Percentiles rank a stretch among this genome's conserved stretches.
Evolutionary conservation across 768 basidiomycete genomes (phyloP).

Genomic region (Lyophyllum semitale): DNA sequence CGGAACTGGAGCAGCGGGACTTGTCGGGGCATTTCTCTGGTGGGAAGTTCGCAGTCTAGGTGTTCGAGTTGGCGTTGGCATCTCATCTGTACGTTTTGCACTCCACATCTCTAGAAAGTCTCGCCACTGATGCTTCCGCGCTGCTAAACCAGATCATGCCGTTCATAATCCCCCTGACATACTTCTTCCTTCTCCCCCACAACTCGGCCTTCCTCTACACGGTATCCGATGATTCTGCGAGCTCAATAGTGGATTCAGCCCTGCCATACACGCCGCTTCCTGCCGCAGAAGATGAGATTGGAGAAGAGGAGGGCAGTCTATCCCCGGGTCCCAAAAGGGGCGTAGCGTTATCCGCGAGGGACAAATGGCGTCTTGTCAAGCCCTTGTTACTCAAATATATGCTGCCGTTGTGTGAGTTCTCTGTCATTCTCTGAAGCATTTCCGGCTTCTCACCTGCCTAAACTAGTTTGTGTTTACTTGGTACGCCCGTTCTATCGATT

Average conservation of each 20-base stretch:
- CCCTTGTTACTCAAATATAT: slow-evolving; percentile 85
- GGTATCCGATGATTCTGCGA: slow-evolving; percentile 38
- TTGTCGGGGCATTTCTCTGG: slow-evolving; percentile 92
- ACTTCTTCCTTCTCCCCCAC: slow-evolving; percentile 75
- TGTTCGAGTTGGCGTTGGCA: slow-evolving; percentile 77
- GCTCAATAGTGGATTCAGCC: slow-evolving; percentile 22
- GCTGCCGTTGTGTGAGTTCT: slow-evolving; percentile 83
- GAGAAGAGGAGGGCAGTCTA: slow-evolving; percentile 42
- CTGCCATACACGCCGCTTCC: slow-evolving; percentile 47
- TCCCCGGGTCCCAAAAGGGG: slow-evolving; percentile 40
- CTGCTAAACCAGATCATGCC: slow-evolving; percentile 67
- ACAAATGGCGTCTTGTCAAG: slow-evolving; percentile 81
- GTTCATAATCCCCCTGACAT: slow-evolving; percentile 74
- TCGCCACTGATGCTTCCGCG: neutral
- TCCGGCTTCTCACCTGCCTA: neutral
- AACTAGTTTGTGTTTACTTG: slow-evolving; percentile 44
- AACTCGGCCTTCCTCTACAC: slow-evolving; percentile 50
- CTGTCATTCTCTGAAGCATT: neutral
- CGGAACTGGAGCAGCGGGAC: slow-evolving; percentile 92
- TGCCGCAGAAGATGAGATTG: slow-evolving; percentile 38
- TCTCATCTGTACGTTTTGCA: slow-evolving; percentile 66
- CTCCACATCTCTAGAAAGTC: neutral
- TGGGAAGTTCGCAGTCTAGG: slow-evolving; percentile 89
- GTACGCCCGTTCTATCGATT: slow-evolving; percentile 31
- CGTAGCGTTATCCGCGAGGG: slow-evolving; percentile 58